Base-by-base conservation (phyloP, 306 rosid species). In the Citrullus mucosospermus region DNA sequence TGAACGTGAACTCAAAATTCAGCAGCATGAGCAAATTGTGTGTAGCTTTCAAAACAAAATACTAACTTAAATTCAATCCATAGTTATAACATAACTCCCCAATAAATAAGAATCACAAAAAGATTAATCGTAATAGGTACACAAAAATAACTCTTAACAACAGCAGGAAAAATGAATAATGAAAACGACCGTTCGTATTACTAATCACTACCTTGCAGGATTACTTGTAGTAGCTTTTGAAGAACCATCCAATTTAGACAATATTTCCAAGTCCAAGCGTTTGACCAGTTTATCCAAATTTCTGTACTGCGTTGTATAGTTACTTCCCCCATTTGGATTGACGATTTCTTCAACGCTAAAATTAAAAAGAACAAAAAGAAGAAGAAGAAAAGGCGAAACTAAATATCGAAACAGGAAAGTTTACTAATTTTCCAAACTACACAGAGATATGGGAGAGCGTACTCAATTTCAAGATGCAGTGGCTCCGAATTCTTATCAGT, bases 211-310 rank as follows among this genome's bases (percentile, higher is more conserved):
- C 96, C 97, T 86, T 58, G 28, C 14, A 48, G 70, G 77, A 39
- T 84, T 84, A 79, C 78, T 86, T 11, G 90, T 82, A 9, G 83
- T 54, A 12, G 93, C 67, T 18, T 78, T 78, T 4, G 60, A 73
- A n/a, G 92, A 73, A 75, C 80, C 91, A 39, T 82, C 86, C 36
- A 91, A 76, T 67, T 86, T 89, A 73, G 92, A 89, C 83, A 95
- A 67, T 62, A 92, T 83, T 65, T 79, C 80, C 20, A 51, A 18
- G 39, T 88, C 83, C 69, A 92, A 72, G 34, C 55, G 86, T 78
- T 85, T 85, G 58, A 95, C 96, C 32, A 92, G 83, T 69, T 82
- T 89, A 22, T 83, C 96, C 82, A 95, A 84, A 85, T 92, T 86
- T 86, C 88, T 92, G 78, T 82, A 95, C 57, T 88, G 97, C 5